A percentile compares a stretch with the other conserved stretches of the same genome.
Conservation (phyloP, 1,139 yeast species). For the Suhomyces choctaworum region DNA sequence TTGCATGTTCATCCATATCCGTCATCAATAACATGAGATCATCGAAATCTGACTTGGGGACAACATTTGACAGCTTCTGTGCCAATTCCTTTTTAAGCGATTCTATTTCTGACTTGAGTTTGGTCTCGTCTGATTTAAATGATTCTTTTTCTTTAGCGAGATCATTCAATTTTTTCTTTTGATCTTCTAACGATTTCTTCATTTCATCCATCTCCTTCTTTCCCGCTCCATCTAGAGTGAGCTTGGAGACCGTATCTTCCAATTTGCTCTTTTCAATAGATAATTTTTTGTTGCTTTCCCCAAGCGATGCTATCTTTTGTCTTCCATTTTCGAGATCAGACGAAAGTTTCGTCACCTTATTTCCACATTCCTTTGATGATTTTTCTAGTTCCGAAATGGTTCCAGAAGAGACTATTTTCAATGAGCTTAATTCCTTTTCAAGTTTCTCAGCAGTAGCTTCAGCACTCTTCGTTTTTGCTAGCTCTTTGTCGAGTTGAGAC, state of each 20-base stretch:
- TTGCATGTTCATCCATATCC: constrained; percentile 70
- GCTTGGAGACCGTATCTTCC: not conserved
- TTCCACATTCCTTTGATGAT: no score
- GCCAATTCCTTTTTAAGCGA: constrained; percentile 15
- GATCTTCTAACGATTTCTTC: not conserved
- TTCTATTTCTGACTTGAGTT: constrained; percentile 6
- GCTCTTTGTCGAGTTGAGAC: not conserved
- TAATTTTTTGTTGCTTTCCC: no score
- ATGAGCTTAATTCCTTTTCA: no score
- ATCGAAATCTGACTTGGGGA: constrained; percentile 66
- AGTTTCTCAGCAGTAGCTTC: not conserved
- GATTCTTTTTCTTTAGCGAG: constrained; percentile 2
- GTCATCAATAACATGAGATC: constrained; percentile 73
- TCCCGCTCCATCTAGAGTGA: not conserved
- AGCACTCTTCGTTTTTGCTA: not conserved
- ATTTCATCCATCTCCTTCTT: constrained; percentile 1
- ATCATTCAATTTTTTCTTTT: constrained; percentile 1
- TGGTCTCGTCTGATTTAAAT: constrained; percentile 1
- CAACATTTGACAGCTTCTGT: constrained; percentile 24
- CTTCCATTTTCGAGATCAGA: no score
- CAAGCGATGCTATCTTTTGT: no score
- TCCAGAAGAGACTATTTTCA: no score
- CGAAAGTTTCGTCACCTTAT: no score
- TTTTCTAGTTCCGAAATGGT: no score
- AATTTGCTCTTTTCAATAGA: constrained; percentile 1